Percentiles rank a stretch among this genome's conserved stretches.
Evolutionary conservation across 495 filamentous ascomycete genomes (phyloP).

Genomic region (Friedmanniomyces simplex): DNA sequence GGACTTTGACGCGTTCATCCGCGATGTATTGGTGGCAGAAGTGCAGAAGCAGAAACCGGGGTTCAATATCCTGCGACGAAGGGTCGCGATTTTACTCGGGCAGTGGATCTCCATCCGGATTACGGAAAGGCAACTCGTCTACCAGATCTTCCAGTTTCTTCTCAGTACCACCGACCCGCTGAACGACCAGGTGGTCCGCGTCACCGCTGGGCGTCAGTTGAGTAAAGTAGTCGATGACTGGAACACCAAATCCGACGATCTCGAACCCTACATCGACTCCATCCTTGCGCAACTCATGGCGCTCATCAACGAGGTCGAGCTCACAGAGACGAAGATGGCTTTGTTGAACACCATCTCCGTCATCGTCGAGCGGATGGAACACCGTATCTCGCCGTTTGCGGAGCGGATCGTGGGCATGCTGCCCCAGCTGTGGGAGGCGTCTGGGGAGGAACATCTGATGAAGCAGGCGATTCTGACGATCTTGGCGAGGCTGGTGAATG

Average conservation of each 20-base stretch:
- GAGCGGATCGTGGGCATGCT: constrained; percentile 69
- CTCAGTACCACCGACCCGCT: constrained; percentile 61
- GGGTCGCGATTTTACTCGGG: constrained; percentile 76
- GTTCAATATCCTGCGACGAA: constrained; percentile 76
- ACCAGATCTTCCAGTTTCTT: constrained; percentile 83
- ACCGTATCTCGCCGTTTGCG: constrained; percentile 58
- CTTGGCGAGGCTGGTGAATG: constrained; percentile 62
- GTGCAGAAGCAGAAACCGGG: constrained; percentile 63
- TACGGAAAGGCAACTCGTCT: constrained; percentile 57
- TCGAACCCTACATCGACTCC: constrained; percentile 62
- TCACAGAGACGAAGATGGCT: constrained; percentile 76
- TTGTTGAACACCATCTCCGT: constrained; percentile 71
- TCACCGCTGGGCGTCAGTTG: constrained; percentile 80
- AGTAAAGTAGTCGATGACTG: constrained; percentile 69
- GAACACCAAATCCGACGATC: constrained; percentile 59
- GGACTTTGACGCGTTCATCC: constrained; percentile 73
- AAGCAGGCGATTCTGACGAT: constrained; percentile 87
- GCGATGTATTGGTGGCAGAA: constrained; percentile 63
- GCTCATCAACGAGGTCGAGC: constrained; percentile 70
- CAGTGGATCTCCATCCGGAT: constrained; percentile 79
- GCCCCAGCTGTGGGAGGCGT: constrained; percentile 74
- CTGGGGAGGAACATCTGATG: constrained; percentile 72
- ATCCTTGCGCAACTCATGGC: constrained; percentile 59
- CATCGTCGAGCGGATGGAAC: constrained; percentile 71
- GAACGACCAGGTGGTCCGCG: constrained; percentile 86